phyloP scores from a whole-genome alignment of 202 grass and related monocot species.

The Digitaria exilis region DNA sequence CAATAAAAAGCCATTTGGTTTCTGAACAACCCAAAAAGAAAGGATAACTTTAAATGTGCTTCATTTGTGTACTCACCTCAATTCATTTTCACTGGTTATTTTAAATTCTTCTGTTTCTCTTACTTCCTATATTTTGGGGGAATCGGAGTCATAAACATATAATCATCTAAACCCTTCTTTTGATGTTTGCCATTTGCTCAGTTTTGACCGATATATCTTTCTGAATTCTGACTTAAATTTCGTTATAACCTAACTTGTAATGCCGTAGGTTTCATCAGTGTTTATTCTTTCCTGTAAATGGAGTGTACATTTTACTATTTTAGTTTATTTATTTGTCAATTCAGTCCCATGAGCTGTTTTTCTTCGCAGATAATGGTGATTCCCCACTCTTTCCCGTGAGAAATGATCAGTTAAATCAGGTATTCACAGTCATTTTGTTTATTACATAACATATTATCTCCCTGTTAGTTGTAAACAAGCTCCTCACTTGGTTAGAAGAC shows the following conservation, averaged over 20 bases:
- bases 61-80: neutral
- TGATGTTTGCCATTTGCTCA: neutral
- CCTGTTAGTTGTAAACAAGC: neutral
- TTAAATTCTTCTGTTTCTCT: neutral
- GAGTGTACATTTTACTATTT: neutral
- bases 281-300: slow-evolving; percentile 5
- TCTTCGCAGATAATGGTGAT: slow-evolving; percentile 44
- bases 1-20: neutral
- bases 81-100: neutral
- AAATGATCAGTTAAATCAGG: slow-evolving; percentile 42
- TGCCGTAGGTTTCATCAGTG: neutral
- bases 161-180: neutral
- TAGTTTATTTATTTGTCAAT: neutral
- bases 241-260: neutral
- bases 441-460: neutral
- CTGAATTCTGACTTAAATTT: neutral
- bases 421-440: slow-evolving; percentile 31
- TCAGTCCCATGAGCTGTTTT: neutral
- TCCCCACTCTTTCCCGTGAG: neutral
- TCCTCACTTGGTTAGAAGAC: neutral
- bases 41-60: neutral
- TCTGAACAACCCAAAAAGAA: neutral
- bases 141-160: too few relatives aligned
- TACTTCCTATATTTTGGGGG: slow-evolving; percentile 11
- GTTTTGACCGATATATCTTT: slow-evolving; percentile 12